Base-by-base conservation (phyloP, 2,329 filamentous ascomycete genomes). In the Paracorniculantispora psalliotae region DNA sequence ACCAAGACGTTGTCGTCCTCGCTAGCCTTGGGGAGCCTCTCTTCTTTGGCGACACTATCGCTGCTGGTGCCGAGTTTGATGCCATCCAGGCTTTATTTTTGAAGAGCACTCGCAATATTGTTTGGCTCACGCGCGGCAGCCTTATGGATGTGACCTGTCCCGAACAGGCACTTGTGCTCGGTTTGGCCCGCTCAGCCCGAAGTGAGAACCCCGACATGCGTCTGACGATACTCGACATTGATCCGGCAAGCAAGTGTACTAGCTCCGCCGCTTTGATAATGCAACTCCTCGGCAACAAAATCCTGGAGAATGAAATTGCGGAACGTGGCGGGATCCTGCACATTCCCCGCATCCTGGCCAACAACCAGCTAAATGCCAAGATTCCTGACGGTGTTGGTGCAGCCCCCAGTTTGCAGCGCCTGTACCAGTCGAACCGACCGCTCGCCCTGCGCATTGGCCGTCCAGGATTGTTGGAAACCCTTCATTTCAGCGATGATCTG, bases 401-500 rank as follows among this genome's bases (percentile, higher is more conserved):
- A n/a, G 25, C 23, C 7, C 21, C 46, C 15, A 25, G 46, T 26
- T 17, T 30, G 17, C 21, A 49, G 25, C 15, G 17, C 4, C 15
- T 51, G 33, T 35, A 21, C 30, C 23, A 59, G 59, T 28, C 58
- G 58, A 7, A 55, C 28, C 3, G 48, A 21, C 62, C 62, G 15
- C 54, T 65, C 23, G 59, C 61, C n/a, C 53, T 65, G 3, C 49
- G 59, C n/a, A 60, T 66, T 26, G 64, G 64, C 43, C 62, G 59
- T 23, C 54, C 62, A 26, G 69, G 69, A 19, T 61, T 69, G 0
- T 62, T 72, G 3, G 67, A 71, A 35, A 69, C 66, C 1, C 56
- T 73, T 2, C 55, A 59, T 19, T 72, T 72, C 57, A 61, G 33
- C 17, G 64, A 68, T 3, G 68, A 72, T 43, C 61, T 63, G 9